A percentile compares a stretch with the other conserved stretches of the same genome.
phyloP scores from a whole-genome alignment of 352 stramenopile species.

The Plasmopara viticola region DNA sequence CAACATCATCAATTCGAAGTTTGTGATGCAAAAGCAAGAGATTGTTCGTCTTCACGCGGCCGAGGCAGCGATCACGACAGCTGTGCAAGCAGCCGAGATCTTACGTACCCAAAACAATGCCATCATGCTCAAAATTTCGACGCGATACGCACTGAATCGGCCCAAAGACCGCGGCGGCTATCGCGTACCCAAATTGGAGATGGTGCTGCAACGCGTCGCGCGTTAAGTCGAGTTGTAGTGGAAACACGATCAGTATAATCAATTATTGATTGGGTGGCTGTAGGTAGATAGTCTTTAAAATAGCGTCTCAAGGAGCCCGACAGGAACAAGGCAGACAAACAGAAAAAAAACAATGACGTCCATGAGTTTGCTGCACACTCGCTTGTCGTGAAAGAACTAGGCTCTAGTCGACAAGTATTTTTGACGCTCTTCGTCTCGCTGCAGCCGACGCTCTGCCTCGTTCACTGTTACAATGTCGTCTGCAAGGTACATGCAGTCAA shows the following conservation, averaged over 20 bases:
- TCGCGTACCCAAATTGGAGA: conserved; percentile 67
- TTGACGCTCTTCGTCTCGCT: conserved; percentile 47
- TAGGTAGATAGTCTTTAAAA: neutral
- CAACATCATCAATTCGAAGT: conserved; percentile 78
- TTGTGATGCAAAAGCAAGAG: conserved; percentile 60
- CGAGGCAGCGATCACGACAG: conserved; percentile 63
- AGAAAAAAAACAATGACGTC: conserved; percentile 20
- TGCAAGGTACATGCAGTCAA: conserved; percentile 24
- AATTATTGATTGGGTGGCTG: neutral
- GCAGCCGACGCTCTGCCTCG: conserved; percentile 64
- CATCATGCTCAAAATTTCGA: conserved; percentile 57
- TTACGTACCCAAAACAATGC: conserved; percentile 58
- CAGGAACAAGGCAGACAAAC: conserved; percentile 12
- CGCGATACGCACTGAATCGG: conserved; percentile 54
- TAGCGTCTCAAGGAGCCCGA: conserved; percentile 2
- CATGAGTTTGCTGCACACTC: conserved; percentile 17
- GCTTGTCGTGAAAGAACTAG: conserved; percentile 18
- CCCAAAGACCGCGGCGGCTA: conserved; percentile 43
- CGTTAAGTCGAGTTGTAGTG: conserved; percentile 10
- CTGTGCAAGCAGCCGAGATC: conserved; percentile 64
- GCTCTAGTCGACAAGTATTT: conserved; percentile 33
- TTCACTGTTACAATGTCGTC: conserved; percentile 79
- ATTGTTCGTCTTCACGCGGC: conserved; percentile 57
- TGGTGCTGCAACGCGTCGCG: conserved; percentile 45
- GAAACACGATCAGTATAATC: neutral